These are phyloP conservation scores for Platanthera zijinensis DNA, from an alignment of 106 monocot species.

Conservation along the genomic window DNA sequence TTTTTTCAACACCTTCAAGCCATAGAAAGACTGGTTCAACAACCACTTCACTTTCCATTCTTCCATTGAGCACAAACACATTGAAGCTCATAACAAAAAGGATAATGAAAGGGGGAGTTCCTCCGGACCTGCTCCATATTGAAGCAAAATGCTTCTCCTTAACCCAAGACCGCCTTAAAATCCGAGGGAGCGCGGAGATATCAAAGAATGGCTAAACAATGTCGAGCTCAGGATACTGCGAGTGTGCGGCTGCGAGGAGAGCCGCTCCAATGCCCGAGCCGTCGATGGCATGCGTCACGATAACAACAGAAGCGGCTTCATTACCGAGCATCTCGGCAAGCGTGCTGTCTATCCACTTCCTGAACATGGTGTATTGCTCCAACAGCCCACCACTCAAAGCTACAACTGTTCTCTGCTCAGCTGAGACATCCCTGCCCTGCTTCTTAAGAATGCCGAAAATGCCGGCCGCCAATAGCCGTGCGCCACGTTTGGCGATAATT, in stretches of 20 bases:
- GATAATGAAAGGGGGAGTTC: too few species aligned
- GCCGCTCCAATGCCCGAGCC: constrained; percentile 77
- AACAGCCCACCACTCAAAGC: constrained; percentile 69
- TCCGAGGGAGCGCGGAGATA: too few species aligned
- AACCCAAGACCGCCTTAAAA: too few species aligned
- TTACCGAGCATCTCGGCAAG: constrained; percentile 46
- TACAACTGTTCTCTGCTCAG: constrained; percentile 50
- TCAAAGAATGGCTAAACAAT: too few species aligned
- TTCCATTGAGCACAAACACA: too few species aligned
- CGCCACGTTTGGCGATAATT: constrained; percentile 43
- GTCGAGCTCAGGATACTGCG: constrained; percentile 47
- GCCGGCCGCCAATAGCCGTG: constrained; percentile 41
- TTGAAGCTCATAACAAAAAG: too few species aligned
- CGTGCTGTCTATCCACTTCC: constrained; percentile 41
- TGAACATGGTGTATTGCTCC: constrained; percentile 56
- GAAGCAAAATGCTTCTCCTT: too few species aligned
- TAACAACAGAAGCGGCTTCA: constrained; percentile 29
- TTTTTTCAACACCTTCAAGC: too few species aligned
- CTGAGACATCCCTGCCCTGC: constrained; percentile 40
- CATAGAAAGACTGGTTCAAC: too few species aligned
- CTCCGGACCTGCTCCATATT: too few species aligned
- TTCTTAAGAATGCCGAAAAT: constrained; percentile 62
- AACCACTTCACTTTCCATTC: too few species aligned
- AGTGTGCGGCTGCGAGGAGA: constrained; percentile 54
- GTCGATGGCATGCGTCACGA: constrained; percentile 56